Evolutionary conservation across 805 yeast genomes (phyloP).

Genomic region (Ogataea henricii): DNA sequence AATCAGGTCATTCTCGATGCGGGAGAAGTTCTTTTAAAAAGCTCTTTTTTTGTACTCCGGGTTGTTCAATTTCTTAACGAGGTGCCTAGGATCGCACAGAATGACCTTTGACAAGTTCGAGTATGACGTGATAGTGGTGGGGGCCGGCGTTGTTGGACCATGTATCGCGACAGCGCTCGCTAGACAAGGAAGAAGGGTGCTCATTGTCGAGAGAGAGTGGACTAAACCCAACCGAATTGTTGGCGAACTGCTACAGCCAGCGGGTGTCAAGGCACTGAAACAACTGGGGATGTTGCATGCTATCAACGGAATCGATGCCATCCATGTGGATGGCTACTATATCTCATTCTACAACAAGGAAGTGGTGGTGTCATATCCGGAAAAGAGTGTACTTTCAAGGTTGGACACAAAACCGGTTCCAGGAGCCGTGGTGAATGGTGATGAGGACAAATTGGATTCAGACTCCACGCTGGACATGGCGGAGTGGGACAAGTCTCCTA

Average conservation of each 20-base stretch:
- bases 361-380: slow-evolving; percentile 71
- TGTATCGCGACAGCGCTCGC: slow-evolving; percentile 88
- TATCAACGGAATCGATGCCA: slow-evolving; percentile 74
- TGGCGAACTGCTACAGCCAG: slow-evolving; percentile 96
- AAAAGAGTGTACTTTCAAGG: slow-evolving; percentile 50
- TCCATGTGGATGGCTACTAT: slow-evolving; percentile 76
- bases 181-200: slow-evolving; percentile 82
- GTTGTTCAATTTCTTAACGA: background rate
- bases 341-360: slow-evolving; percentile 63
- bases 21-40: background rate
- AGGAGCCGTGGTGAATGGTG: slow-evolving; percentile 56
- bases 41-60: background rate
- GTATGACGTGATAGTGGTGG: slow-evolving; percentile 86
- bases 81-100: background rate
- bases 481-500: slow-evolving; percentile 61
- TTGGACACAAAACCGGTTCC: slow-evolving; percentile 49
- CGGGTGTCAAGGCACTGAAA: slow-evolving; percentile 83
- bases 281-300: slow-evolving; percentile 83
- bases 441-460: slow-evolving; percentile 50
- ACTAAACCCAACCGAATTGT: slow-evolving; percentile 92
- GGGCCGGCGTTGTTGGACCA: slow-evolving; percentile 99
- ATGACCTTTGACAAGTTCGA: slow-evolving; percentile 13
- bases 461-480: slow-evolving; percentile 51
- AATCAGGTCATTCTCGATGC: slow-evolving; percentile 18
- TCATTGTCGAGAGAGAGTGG: slow-evolving; percentile 87